Evolutionary conservation across 2,329 filamentous ascomycete species (phyloP), one percentile per base, ranked within the genome.

Genomic region (Colletotrichum tropicicola): DNA sequence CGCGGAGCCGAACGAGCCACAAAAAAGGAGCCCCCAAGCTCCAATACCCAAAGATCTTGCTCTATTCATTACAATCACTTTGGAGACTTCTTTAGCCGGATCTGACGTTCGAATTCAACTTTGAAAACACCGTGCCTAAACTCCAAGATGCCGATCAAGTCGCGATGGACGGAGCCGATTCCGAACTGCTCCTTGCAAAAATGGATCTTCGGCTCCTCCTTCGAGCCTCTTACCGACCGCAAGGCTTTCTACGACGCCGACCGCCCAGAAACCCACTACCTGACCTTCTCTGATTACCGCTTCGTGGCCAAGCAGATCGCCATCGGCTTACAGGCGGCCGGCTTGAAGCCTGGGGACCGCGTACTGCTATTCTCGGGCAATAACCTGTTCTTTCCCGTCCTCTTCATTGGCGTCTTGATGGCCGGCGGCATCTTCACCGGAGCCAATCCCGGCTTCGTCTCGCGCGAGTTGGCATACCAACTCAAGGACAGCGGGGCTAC

Each of bases 401-500:
- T 92, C 1, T 87, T 94, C 57, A 82, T 93, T 75, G 92, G 92
- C 15, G 83, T 91, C 19, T 82, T 93, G 53, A 93, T 93, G 87
- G 91, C 92, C 0, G 91, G 91, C 4, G 91, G 91, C 2, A 80
- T 95, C 57, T 95, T 95, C 78, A 91, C 89, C 0, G 92, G 91
- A 25, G 91, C 91, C 2, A 93, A 93, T 66, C 91, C 91, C 0
- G 83, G 82, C 5, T 93, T 73, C 56, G 89, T 92, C 0, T 80
- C 87, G 0, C 81, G 91, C 19, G 92, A 96, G 76, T 77, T 97
- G 47, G 90, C 89, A 6, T 91, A 92, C 74, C 93, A 96, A 75
- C 80, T 96, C 35, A 82, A 86, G 51, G 91, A 95, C 74, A 90
- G 89, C 59, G 89, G 85, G 0, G 89, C 92, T 0, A 84, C 77